These are phyloP conservation scores for Botryotinia globosa DNA, from an alignment of 2,329 filamentous ascomycete species.

Conservation along the genomic window DNA sequence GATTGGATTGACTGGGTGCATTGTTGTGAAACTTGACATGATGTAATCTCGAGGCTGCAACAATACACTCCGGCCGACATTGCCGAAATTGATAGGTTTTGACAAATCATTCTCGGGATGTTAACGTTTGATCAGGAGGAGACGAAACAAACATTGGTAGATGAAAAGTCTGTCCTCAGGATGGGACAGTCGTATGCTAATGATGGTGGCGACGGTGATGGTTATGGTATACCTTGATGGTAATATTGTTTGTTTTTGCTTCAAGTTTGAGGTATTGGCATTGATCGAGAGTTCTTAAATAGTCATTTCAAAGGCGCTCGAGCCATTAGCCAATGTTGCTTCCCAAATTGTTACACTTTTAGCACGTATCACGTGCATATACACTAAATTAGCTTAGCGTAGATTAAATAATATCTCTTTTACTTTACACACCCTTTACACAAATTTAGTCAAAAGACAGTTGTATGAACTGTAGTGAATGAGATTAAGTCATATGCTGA, in stretches of 20 bases:
- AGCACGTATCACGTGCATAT: too few species aligned
- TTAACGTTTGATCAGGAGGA: neutral
- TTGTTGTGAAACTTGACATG: too few species aligned
- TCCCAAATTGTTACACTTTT: too few species aligned
- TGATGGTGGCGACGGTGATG: neutral
- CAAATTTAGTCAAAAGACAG: neutral
- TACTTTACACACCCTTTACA: too few species aligned
- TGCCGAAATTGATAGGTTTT: too few species aligned
- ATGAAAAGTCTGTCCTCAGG: neutral
- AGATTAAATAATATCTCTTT: too few species aligned
- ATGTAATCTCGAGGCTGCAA: too few species aligned
- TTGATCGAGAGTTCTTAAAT: neutral
- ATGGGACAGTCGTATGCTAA: neutral
- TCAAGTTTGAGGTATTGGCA: neutral
- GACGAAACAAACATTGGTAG: neutral
- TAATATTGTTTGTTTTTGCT: neutral
- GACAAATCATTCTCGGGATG: too few species aligned
- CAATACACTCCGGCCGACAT: too few species aligned
- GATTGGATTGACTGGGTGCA: too few species aligned
- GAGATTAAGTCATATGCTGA: neutral
- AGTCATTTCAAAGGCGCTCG: neutral
- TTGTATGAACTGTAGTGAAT: neutral
- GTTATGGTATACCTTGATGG: neutral
- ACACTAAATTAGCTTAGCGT: too few species aligned
- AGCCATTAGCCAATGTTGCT: neutral